Percentiles rank a stretch among this genome's conserved stretches.
phyloP scores from a whole-genome alignment of 345 rosid genomes.

The Arabidopsis arenosa region DNA sequence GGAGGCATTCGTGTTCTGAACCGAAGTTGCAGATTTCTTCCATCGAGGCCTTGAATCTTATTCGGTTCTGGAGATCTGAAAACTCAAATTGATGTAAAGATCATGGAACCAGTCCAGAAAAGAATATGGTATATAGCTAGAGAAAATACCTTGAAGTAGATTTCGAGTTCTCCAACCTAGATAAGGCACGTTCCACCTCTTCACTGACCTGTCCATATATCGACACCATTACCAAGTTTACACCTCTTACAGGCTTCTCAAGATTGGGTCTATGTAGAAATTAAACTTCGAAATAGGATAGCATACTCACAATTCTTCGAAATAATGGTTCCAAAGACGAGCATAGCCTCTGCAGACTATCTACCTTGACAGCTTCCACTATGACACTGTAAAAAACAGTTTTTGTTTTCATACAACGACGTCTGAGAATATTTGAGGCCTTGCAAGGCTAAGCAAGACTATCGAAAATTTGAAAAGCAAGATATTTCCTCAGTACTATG shows the following conservation, averaged over 20 bases:
- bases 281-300: slow-evolving; percentile 4
- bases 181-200: slow-evolving; percentile 89
- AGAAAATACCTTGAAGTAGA: slow-evolving; percentile 59
- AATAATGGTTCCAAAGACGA: slow-evolving; percentile 91
- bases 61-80: slow-evolving; percentile 63
- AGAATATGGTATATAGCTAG: not conserved
- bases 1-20: slow-evolving; percentile 88
- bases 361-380: slow-evolving; percentile 92
- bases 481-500: not conserved
- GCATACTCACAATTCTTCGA: slow-evolving; percentile 77
- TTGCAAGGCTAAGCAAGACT: slow-evolving; percentile 29
- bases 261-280: slow-evolving; percentile 9
- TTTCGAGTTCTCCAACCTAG: slow-evolving; percentile 62
- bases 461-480: not conserved
- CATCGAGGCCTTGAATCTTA: slow-evolving; percentile 68
- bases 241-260: slow-evolving; percentile 11
- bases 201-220: slow-evolving; percentile 73
- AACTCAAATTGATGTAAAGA: slow-evolving; percentile 14
- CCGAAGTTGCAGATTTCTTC: slow-evolving; percentile 64
- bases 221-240: slow-evolving; percentile 22
- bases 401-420: slow-evolving; percentile 12
- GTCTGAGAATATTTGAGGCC: slow-evolving; percentile 34
- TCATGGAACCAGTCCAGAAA: not conserved
- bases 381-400: slow-evolving; percentile 66
- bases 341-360: slow-evolving; percentile 83